phyloP scores from a whole-genome alignment of 2,329 filamentous ascomycete species.

The Curvularia sp. region DNA sequence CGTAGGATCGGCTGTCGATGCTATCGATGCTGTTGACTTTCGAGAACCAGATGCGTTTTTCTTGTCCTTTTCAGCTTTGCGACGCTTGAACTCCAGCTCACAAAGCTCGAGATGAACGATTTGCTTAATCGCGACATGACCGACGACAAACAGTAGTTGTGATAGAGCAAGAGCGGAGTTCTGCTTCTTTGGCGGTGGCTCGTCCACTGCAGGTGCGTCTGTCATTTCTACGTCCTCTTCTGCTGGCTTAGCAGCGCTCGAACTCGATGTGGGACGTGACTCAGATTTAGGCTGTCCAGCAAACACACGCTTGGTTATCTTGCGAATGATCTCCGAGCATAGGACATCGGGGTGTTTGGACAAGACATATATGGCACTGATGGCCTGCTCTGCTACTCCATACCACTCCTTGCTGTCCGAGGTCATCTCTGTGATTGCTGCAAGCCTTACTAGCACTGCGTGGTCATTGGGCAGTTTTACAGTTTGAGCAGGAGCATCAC shows the following conservation, averaged over 20 bases:
- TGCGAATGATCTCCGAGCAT: constrained; percentile 86
- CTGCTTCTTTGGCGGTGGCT: constrained; percentile 56
- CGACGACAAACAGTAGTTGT: constrained; percentile 91
- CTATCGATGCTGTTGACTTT: constrained; percentile 39
- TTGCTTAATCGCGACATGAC: constrained; percentile 97
- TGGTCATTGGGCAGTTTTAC: constrained; percentile 90
- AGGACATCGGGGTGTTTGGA: constrained; percentile 93
- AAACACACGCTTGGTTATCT: constrained; percentile 87
- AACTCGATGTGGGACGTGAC: constrained; percentile 41
- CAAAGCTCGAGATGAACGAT: constrained; percentile 98
- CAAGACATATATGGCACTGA: constrained; percentile 91
- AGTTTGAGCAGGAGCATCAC: constrained; percentile 61
- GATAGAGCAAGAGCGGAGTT: constrained; percentile 80
- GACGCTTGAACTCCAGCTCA: constrained; percentile 95
- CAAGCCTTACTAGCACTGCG: constrained; percentile 80
- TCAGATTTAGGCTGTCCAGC: constrained; percentile 57
- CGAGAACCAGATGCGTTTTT: constrained; percentile 50
- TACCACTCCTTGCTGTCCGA: constrained; percentile 93
- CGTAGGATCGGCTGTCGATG: constrained; percentile 33
- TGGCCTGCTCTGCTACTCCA: constrained; percentile 93
- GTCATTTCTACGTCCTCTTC: constrained; percentile 27
- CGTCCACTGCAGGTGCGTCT: constrained; percentile 31
- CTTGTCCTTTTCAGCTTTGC: constrained; percentile 89
- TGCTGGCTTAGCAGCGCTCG: constrained; percentile 40
- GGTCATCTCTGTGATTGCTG: constrained; percentile 82